Evolutionary conservation across 805 yeast species (phyloP).

Genomic region (Candida ortonii): DNA sequence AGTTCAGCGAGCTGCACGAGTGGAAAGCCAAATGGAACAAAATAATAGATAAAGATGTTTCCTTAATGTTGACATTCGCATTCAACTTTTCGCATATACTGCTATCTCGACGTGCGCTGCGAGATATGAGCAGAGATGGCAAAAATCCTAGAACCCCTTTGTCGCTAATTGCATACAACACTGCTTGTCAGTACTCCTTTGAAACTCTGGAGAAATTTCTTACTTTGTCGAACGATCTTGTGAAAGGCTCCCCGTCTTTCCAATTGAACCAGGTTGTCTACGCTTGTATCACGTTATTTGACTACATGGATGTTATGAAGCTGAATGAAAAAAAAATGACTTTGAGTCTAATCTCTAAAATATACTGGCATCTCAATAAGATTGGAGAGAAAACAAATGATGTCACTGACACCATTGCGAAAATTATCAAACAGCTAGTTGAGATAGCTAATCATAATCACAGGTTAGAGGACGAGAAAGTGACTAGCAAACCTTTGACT

Average conservation of each 20-base stretch:
- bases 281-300: conserved; percentile 52
- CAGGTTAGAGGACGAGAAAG: conserved; percentile 5
- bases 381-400: conserved; percentile 57
- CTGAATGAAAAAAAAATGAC: conserved; percentile 40
- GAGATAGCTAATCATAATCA: conserved; percentile 38
- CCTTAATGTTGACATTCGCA: conserved; percentile 46
- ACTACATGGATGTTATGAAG: conserved; percentile 40
- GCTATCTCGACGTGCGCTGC: conserved; percentile 36
- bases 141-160: conserved; percentile 2
- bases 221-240: conserved; percentile 41
- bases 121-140: conserved; percentile 26
- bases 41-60: conserved; percentile 45
- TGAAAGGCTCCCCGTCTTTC: conserved; percentile 55
- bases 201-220: conserved; percentile 44
- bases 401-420: conserved; percentile 59
- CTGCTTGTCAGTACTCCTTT: conserved; percentile 44
- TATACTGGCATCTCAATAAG: conserved; percentile 57
- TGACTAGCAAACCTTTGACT: too few relatives aligned
- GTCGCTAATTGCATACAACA: conserved; percentile 28
- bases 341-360: conserved; percentile 46
- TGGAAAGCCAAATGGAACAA: conserved; percentile 49
- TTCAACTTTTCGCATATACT: conserved; percentile 47
- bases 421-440: conserved; percentile 49
- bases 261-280: conserved; percentile 52
- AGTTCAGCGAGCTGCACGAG: conserved; percentile 36